Conservation (phyloP, 495 filamentous ascomycete genomes). For the Hypoxylon cercidicola region DNA sequence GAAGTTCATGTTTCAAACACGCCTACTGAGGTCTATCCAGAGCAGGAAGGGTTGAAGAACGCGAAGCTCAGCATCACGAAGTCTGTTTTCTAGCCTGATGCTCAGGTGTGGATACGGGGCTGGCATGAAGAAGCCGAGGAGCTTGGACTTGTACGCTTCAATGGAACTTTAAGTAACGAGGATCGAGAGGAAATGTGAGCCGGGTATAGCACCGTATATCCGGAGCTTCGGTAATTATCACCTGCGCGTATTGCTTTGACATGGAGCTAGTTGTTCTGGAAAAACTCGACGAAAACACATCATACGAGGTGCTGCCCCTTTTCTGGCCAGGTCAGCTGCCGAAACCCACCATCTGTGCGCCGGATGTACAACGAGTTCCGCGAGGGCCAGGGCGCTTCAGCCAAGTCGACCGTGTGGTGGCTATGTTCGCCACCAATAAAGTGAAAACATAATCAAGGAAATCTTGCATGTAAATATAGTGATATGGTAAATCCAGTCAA, state of each 20-base stretch:
- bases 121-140: conserved; percentile 1
- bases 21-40: conserved; percentile 56
- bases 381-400: not conserved
- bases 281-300: conserved; percentile 3
- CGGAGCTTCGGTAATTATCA: too few relatives aligned
- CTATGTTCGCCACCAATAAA: not conserved
- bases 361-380: conserved; percentile 12
- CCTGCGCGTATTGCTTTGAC: not conserved
- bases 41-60: not conserved
- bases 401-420: conserved; percentile 1
- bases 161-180: too few relatives aligned
- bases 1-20: conserved; percentile 58
- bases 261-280: conserved; percentile 8
- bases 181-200: too few relatives aligned
- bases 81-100: not conserved
- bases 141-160: not conserved
- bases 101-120: conserved; percentile 9
- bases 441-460: conserved; percentile 6
- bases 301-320: conserved; percentile 7
- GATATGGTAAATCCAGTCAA: too few relatives aligned
- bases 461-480: conserved; percentile 5
- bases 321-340: conserved; percentile 6
- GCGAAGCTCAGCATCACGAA: conserved; percentile 1
- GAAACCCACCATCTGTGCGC: conserved; percentile 19
- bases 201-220: too few relatives aligned